Percentiles rank a stretch among this genome's conserved stretches.
These are phyloP conservation scores for Phytophthora pluvialis DNA, from an alignment of 352 stramenopile genomes.

Conservation along the genomic window DNA sequence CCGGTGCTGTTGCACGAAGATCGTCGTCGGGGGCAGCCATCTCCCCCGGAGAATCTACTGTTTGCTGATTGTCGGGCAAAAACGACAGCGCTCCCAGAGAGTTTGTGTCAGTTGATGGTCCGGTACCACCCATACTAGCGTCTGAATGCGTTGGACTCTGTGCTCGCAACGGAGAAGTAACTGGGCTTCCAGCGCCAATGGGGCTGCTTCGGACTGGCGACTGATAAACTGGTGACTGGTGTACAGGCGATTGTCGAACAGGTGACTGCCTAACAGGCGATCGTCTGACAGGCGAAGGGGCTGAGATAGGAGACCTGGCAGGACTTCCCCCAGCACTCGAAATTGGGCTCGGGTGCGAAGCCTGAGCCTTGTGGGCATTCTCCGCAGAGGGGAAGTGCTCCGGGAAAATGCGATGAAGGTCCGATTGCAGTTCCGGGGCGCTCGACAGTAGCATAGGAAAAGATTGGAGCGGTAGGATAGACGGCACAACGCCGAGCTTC, in stretches of 20 bases:
- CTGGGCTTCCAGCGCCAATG: slow-evolving; percentile 52
- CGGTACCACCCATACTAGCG: slow-evolving; percentile 49
- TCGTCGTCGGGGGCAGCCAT: slow-evolving; percentile 29
- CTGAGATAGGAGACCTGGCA: slow-evolving; percentile 44
- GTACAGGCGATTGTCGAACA: slow-evolving; percentile 52
- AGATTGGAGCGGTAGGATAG: slow-evolving; percentile 73
- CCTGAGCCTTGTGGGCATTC: slow-evolving; percentile 39
- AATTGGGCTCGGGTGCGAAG: slow-evolving; percentile 36
- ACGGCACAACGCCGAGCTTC: slow-evolving; percentile 78
- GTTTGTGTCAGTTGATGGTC: slow-evolving; percentile 66
- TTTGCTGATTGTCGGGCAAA: slow-evolving; percentile 66
- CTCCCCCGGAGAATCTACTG: slow-evolving; percentile 41
- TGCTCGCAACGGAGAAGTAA: slow-evolving; percentile 58
- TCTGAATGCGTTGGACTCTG: slow-evolving; percentile 80
- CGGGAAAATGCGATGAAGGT: slow-evolving; percentile 83
- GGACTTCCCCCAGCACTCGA: slow-evolving; percentile 48
- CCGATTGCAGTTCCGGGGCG: slow-evolving; percentile 69
- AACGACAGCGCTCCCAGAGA: slow-evolving; percentile 83
- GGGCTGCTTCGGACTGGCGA: slow-evolving; percentile 59
- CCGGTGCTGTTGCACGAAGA: slow-evolving; percentile 7
- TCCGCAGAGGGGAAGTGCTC: slow-evolving; percentile 81
- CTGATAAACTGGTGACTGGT: slow-evolving; percentile 44
- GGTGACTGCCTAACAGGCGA: slow-evolving; percentile 46
- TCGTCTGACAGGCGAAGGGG: slow-evolving; percentile 51
- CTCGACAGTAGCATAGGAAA: slow-evolving; percentile 76